These are phyloP conservation scores for Exophiala viscosa DNA, from an alignment of 2,329 filamentous ascomycete species.

Conservation along the genomic window DNA sequence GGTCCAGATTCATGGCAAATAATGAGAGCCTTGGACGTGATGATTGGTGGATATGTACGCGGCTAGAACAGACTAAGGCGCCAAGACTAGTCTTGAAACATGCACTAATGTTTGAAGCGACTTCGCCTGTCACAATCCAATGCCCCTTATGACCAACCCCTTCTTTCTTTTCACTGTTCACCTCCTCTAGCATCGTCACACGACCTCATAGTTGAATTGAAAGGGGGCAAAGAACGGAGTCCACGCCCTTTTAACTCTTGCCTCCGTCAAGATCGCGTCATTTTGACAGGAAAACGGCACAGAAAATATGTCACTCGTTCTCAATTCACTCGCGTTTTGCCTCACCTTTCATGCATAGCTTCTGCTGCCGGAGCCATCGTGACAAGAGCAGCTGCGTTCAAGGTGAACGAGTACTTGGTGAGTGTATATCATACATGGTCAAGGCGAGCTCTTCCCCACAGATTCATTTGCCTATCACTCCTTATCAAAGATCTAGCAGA, in stretches of 20 bases:
- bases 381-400: neutral
- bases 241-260: neutral
- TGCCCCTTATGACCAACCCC: slow-evolving; percentile 3
- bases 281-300: neutral
- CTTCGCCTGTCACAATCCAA: slow-evolving; percentile 5
- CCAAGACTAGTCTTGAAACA: slow-evolving; percentile 25
- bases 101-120: slow-evolving; percentile 25
- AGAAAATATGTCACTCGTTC: neutral
- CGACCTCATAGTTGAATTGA: slow-evolving; percentile 7
- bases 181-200: slow-evolving; percentile 2
- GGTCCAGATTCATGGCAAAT: neutral
- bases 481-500: slow-evolving; percentile 7
- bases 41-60: slow-evolving; percentile 4
- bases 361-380: slow-evolving; percentile 3
- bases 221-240: slow-evolving; percentile 1
- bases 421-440: no score
- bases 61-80: slow-evolving; percentile 3
- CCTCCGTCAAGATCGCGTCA: slow-evolving; percentile 2
- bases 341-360: neutral
- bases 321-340: slow-evolving; percentile 1
- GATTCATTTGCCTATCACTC: neutral
- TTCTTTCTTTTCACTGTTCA: slow-evolving; percentile 2
- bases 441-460: slow-evolving; percentile 2
- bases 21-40: neutral
- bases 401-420: neutral